phyloP scores from a whole-genome alignment of 23 red algal genomes.

The Gracilaria domingensis region DNA sequence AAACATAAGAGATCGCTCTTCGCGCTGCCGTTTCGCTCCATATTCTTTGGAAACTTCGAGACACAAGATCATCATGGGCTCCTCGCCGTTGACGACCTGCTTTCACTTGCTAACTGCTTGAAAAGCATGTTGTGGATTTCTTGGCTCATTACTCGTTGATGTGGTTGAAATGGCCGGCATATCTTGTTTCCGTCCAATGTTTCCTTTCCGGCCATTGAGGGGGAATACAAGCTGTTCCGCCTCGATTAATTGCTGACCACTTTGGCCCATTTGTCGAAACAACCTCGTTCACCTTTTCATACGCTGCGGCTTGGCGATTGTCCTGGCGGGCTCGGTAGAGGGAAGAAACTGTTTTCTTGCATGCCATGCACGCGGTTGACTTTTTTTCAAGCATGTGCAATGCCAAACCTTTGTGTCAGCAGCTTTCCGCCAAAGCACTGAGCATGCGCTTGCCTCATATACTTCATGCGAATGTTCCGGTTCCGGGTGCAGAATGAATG shows the following conservation, averaged over 20 bases:
- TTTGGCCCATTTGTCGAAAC: conserved; percentile 47
- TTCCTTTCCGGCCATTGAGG: neutral
- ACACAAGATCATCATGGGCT: conserved; percentile 39
- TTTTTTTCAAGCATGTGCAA: conserved; percentile 74
- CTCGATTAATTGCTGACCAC: conserved; percentile 46
- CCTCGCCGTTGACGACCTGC: conserved; percentile 26
- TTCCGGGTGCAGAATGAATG: too few species aligned
- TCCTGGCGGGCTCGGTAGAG: conserved; percentile 11
- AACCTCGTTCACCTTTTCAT: conserved; percentile 22
- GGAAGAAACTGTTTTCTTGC: conserved; percentile 30
- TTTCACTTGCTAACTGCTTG: conserved; percentile 56
- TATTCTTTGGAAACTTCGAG: conserved; percentile 45
- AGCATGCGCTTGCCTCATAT: too few species aligned
- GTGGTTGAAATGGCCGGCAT: conserved; percentile 36
- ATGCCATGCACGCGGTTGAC: conserved; percentile 30
- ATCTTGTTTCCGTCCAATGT: conserved; percentile 20
- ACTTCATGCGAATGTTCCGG: too few species aligned
- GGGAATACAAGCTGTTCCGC: conserved; percentile 40
- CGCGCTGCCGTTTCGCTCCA: conserved; percentile 50
- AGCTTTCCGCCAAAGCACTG: too few species aligned
- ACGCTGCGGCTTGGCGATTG: conserved; percentile 38
- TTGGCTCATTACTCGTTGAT: conserved; percentile 57
- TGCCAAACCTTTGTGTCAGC: too few species aligned
- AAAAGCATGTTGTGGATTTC: conserved; percentile 38
- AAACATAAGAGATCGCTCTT: conserved; percentile 75